These are phyloP conservation scores for Phytopythium cucurbitacearum DNA, from an alignment of 352 stramenopile genomes.

Conservation along the genomic window DNA sequence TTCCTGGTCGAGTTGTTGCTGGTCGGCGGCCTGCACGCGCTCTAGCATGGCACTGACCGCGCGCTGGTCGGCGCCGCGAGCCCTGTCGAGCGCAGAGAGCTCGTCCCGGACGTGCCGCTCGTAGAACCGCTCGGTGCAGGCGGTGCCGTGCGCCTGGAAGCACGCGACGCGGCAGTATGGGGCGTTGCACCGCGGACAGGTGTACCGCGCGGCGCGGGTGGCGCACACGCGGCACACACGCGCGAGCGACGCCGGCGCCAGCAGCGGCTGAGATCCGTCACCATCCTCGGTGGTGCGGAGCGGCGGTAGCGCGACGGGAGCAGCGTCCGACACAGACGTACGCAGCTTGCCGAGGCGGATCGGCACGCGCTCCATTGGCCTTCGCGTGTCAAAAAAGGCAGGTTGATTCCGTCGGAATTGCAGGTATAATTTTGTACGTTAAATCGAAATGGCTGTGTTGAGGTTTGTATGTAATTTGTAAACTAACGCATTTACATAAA, in stretches of 20 bases:
- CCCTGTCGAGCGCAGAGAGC: conserved; percentile 29
- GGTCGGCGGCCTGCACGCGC: conserved; percentile 54
- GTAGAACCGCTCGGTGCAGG: conserved; percentile 80
- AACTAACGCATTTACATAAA: too few species aligned
- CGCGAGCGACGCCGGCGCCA: conserved; percentile 21
- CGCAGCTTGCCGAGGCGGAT: conserved; percentile 56
- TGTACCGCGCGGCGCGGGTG: conserved; percentile 59
- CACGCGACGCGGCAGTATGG: conserved; percentile 78
- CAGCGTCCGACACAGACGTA: conserved; percentile 30
- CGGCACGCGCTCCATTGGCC: conserved; percentile 48
- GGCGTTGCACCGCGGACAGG: conserved; percentile 75
- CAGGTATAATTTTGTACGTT: too few species aligned
- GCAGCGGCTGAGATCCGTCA: conserved; percentile 1
- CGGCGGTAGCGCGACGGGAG: conserved; percentile 1
- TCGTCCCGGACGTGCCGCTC: conserved; percentile 58
- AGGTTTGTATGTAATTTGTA: too few species aligned
- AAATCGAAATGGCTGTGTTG: too few species aligned
- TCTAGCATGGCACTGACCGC: conserved; percentile 42
- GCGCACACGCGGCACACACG: conserved; percentile 73
- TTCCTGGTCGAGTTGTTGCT: conserved; percentile 33
- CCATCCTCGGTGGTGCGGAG: conserved; percentile 5
- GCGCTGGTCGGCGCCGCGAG: conserved; percentile 20
- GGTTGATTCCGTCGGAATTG: too few species aligned
- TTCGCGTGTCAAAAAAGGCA: conserved; percentile 1
- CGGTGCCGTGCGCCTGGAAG: conserved; percentile 64